Conservation (phyloP, 306 rosid genomes). For the Lathyrus tuberosus region DNA sequence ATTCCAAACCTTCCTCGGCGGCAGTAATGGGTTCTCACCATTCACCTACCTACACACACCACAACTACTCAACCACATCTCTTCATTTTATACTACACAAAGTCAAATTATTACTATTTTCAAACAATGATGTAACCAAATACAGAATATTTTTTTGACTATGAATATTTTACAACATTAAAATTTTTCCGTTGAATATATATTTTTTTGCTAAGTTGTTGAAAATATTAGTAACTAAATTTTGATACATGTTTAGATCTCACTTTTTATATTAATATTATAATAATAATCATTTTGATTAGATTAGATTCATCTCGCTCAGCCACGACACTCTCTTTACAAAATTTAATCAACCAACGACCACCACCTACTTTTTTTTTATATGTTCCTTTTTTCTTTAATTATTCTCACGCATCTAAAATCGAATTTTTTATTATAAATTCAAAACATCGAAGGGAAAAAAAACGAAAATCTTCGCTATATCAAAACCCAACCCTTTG, state of each 20-base stretch:
- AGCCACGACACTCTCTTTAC: constrained; percentile 10
- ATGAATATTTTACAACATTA: too few relatives aligned
- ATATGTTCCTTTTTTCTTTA: too few relatives aligned
- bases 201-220: not conserved
- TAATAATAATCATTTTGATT: not conserved
- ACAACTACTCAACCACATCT: too few relatives aligned
- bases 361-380: not conserved
- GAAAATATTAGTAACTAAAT: not conserved
- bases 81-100: too few relatives aligned
- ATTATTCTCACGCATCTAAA: not conserved
- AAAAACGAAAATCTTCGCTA: not conserved
- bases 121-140: too few relatives aligned
- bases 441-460: not conserved
- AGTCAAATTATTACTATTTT: too few relatives aligned
- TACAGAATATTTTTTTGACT: too few relatives aligned
- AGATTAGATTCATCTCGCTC: not conserved
- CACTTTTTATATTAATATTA: not conserved
- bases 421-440: not conserved
- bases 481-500: constrained; percentile 4
- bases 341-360: not conserved
- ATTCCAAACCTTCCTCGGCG: too few relatives aligned
- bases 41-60: too few relatives aligned
- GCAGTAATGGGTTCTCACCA: too few relatives aligned
- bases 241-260: constrained; percentile 29
- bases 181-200: not conserved